Conservation (phyloP, 1,139 yeast species). For the Yamadazyma pseudoaaseri region DNA sequence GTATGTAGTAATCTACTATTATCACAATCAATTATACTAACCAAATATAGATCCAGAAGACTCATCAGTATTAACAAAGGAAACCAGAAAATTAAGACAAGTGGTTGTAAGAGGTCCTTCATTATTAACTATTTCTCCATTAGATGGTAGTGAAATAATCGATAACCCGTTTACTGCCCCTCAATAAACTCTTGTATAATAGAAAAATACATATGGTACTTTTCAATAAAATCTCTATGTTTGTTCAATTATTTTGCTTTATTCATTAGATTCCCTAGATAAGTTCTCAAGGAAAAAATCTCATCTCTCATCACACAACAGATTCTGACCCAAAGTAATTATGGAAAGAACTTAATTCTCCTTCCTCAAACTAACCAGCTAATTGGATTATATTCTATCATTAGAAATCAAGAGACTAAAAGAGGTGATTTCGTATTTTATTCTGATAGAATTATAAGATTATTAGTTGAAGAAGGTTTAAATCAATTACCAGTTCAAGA, state of each 20-base stretch:
- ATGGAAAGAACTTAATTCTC: conserved; percentile 54
- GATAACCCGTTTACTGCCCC: conserved; percentile 58
- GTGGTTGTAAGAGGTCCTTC: conserved; percentile 89
- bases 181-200: conserved; percentile 3
- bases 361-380: conserved; percentile 90
- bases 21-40: conserved; percentile 18
- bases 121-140: conserved; percentile 77
- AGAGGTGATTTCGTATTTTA: conserved; percentile 94
- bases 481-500: conserved; percentile 86
- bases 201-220: too few relatives aligned
- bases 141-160: conserved; percentile 77
- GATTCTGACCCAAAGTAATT: conserved; percentile 8
- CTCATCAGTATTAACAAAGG: conserved; percentile 42
- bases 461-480: conserved; percentile 91
- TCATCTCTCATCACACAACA: not conserved
- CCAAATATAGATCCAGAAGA: conserved; percentile 57
- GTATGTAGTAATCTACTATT: conserved; percentile 25
- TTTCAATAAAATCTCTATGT: too few relatives aligned
- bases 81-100: conserved; percentile 71
- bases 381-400: conserved; percentile 81
- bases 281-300: not conserved
- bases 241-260: too few relatives aligned
- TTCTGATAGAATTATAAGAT: conserved; percentile 88
- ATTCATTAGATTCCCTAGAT: not conserved
- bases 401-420: conserved; percentile 74